Evolutionary conservation across 495 filamentous ascomycete species (phyloP).

Genomic region (Melanomma pulvis-pyrius): DNA sequence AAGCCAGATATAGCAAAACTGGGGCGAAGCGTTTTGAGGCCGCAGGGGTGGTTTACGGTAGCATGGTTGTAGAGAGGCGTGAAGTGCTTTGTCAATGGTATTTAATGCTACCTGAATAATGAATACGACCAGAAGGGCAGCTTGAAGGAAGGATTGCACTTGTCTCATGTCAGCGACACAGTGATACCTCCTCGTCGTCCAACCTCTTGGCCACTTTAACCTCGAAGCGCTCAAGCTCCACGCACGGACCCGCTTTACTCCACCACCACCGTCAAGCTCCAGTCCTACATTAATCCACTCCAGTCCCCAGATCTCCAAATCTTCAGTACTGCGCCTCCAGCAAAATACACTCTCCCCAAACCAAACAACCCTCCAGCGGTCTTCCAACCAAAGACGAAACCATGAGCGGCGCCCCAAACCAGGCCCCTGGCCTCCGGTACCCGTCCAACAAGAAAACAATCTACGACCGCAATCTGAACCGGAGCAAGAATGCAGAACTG

Average conservation of each 20-base stretch:
- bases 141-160: not conserved
- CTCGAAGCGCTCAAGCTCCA: not conserved
- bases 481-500: constrained; percentile 80
- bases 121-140: not conserved
- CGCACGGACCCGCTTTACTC: not conserved
- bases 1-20: not conserved
- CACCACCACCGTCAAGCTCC: not conserved
- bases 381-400: not conserved
- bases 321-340: too few species aligned
- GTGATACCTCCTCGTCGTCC: too few species aligned
- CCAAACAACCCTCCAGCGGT: not conserved
- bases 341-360: not conserved
- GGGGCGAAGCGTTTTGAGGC: not conserved
- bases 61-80: not conserved
- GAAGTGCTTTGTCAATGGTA: not conserved
- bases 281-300: not conserved
- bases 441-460: constrained; percentile 97
- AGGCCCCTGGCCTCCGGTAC: constrained; percentile 73
- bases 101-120: not conserved
- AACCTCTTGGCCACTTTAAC: not conserved
- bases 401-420: constrained; percentile 8
- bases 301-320: not conserved
- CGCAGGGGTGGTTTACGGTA: not conserved
- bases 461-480: constrained; percentile 93
- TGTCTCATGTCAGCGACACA: not conserved